Percentiles rank a stretch among this genome's conserved stretches.
Conservation (phyloP, 768 basidiomycete species). For the Auriscalpium vulgare region DNA sequence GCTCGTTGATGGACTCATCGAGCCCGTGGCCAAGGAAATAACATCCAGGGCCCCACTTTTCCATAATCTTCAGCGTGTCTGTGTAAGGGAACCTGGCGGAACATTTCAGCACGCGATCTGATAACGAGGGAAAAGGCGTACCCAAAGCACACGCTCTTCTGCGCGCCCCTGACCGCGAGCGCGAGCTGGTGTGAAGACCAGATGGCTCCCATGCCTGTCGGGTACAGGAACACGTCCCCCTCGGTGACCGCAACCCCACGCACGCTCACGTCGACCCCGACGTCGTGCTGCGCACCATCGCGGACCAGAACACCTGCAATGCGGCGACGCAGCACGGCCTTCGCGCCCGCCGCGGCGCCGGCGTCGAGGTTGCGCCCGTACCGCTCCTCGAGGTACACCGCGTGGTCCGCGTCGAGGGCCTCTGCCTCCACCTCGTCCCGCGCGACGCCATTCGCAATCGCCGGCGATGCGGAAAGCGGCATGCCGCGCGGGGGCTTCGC, state of each 20-base stretch:
- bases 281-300: conserved; percentile 39
- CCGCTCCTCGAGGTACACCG: conserved; percentile 83
- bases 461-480: conserved; percentile 8
- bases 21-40: conserved; percentile 81
- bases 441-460: not conserved
- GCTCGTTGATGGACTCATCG: conserved; percentile 63
- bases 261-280: conserved; percentile 46
- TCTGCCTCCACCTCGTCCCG: conserved; percentile 27
- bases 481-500: conserved; percentile 24
- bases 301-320: conserved; percentile 80
- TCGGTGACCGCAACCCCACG: conserved; percentile 71
- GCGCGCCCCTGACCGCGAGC: conserved; percentile 40
- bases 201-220: conserved; percentile 90
- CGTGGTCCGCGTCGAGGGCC: conserved; percentile 51
- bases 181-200: conserved; percentile 83
- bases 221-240: conserved; percentile 82
- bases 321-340: conserved; percentile 77
- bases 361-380: conserved; percentile 88
- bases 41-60: conserved; percentile 95
- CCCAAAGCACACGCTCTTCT: conserved; percentile 94
- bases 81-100: conserved; percentile 80
- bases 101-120: too few species aligned
- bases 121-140: conserved; percentile 28
- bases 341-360: conserved; percentile 67
- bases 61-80: conserved; percentile 87